Base-by-base conservation (phyloP, 345 rosid genomes). In the Moringa oleifera region DNA sequence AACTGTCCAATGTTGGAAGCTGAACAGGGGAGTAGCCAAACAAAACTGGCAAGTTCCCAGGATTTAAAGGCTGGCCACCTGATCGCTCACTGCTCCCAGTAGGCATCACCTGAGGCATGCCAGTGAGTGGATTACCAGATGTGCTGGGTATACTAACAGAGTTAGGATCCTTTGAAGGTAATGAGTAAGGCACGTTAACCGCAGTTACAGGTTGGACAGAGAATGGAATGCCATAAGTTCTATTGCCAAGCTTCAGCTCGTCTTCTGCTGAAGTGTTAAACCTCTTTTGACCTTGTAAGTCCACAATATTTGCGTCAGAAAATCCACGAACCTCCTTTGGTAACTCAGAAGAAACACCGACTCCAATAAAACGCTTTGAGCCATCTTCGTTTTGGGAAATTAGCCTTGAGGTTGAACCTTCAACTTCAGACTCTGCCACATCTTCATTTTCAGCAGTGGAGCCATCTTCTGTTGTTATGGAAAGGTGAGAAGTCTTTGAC, bases 381-480 rank as follows among this genome's bases (percentile, higher is more conserved):
- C 77, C 78, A 73, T 81, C 76, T 69, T 75, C 85, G 64, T 75
- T 78, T 52, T 67, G 77, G 51, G 77, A 67, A 59, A 61, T 68
- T 55, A 75, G 24, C 74, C 78, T 78, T 41, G 95, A 84, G 58
- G 89, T 80, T 36, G 89, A 88, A 72, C 89, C 95, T n/a, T 85
- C 97, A 24, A 81, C 90, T 78, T 87, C 97, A 62, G 96, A 90
- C 70, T 91, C 99, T 0, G 97, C 97, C 65, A 91, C 93, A 69
- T 85, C 96, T 81, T 94, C 97, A 63, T 91, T 85, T 65, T 94
- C 96, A 63, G 95, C 97, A 62, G 91, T 80, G 33, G 95, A 88
- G 59, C 90, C 93, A 67, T 94, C 97, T 56, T 85, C 96, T 18
- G 97, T 83, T 0, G 94, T 80, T 46, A 77, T 70, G 51, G 95